Evolutionary conservation across 495 filamentous ascomycete genomes (phyloP), one percentile per base, ranked within the genome.

Genomic region (Delitschia confertaspora): DNA sequence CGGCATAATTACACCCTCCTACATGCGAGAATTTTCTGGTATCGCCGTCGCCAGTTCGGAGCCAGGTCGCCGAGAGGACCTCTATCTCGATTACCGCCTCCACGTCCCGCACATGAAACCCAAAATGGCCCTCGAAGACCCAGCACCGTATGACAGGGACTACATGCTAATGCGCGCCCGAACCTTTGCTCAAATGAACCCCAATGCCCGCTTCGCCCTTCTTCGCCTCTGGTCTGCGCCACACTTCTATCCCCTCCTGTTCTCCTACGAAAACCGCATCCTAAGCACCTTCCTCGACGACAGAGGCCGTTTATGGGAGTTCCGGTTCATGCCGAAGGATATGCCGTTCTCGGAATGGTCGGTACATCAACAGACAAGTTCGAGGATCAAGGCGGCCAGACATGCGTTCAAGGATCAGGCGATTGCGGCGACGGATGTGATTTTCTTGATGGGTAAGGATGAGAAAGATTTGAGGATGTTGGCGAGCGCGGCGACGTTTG

Each of bases 261-360:
- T 72, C n/a, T 61, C 62, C 13, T 33, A 38, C 6, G 38, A 60
- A 6, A 65, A 60, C 25, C 58, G 62, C 4, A 33, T 47, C 13
- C 45, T 38, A 1, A 55, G 43, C 6, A 42, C 65, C 7, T 71
- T 73, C 56, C 29, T 62, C 0, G 69, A 72, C 47, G 48, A 53
- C 33, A 20, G 60, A 2, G 64, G 57, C 0, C 60, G 71, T 9
- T 27, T 54, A 0, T 73, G 65, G 69, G 58, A 64, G 34, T 73
- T 67, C 65, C 65, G 61, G 35, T 72, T 72, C 52, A 51, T 74
- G 2, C 66, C 69, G 3, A 73, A 72, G 44, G 71, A 73, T 48
- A 65, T 72, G 62, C 62, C 64, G 1, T 47, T 44, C 16, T 60
- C 54, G 30, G 70, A 72, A 45, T 67, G 59, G 60, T 64, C 57